These are phyloP conservation scores for Lachnum nothofagi DNA, from an alignment of 2,329 filamentous ascomycete species.

Conservation along the genomic window DNA sequence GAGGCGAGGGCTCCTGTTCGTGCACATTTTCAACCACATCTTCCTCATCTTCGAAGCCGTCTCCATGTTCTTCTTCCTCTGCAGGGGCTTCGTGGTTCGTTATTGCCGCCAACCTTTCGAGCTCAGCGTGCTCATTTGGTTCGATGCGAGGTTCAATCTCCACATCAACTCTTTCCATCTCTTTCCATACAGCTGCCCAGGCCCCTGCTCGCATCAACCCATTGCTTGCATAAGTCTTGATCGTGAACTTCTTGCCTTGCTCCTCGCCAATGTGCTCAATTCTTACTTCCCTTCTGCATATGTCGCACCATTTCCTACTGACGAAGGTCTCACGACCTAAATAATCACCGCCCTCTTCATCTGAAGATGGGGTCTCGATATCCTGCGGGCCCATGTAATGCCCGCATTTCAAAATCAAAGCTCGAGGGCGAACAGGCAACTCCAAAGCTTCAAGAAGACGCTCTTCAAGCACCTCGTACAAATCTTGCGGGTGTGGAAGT, in stretches of 20 bases:
- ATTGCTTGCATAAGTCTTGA: slow-evolving; percentile 92
- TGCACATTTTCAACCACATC: slow-evolving; percentile 12
- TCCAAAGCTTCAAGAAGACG: slow-evolving; percentile 70
- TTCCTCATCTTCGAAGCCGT: slow-evolving; percentile 19
- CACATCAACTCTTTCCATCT: slow-evolving; percentile 98
- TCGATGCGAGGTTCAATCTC: slow-evolving; percentile 76
- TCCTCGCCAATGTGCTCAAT: slow-evolving; percentile 25
- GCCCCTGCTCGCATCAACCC: slow-evolving; percentile 87
- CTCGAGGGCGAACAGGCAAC: slow-evolving; percentile 57
- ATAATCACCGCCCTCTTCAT: slow-evolving; percentile 26
- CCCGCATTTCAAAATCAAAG: slow-evolving; percentile 67
- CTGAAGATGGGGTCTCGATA: slow-evolving; percentile 23
- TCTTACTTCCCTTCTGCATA: slow-evolving; percentile 30
- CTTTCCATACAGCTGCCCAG: slow-evolving; percentile 89
- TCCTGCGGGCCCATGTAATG: slow-evolving; percentile 61
- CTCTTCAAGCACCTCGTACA: slow-evolving; percentile 76
- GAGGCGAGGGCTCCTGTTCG: slow-evolving; percentile 11
- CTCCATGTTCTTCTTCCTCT: slow-evolving; percentile 31
- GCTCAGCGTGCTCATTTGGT: slow-evolving; percentile 50
- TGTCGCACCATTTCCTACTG: slow-evolving; percentile 31
- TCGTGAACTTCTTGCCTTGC: slow-evolving; percentile 52
- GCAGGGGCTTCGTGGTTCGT: not conserved
- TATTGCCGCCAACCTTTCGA: slow-evolving; percentile 48
- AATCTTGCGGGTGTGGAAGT: slow-evolving; percentile 71
- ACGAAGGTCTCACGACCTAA: slow-evolving; percentile 3